A percentile compares a stretch with the other conserved stretches of the same genome.
Evolutionary conservation across 2,329 filamentous ascomycete species (phyloP).

Genomic region (Colletotrichum acutatum): DNA sequence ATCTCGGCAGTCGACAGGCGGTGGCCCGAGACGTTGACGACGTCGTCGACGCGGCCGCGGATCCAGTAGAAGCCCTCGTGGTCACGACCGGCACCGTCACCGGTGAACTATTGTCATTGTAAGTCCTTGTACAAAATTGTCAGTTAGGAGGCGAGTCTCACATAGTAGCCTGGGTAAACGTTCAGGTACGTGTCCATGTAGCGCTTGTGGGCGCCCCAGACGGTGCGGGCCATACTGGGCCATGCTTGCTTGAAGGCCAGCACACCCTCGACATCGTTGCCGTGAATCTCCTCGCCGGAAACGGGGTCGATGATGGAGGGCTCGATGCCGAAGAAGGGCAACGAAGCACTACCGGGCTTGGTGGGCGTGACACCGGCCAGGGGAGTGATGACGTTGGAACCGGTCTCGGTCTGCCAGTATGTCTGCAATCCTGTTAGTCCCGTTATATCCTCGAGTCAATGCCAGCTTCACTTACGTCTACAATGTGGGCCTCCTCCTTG

Average conservation of each 20-base stretch:
- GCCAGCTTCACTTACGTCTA: slow-evolving; percentile 78
- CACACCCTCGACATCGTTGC: slow-evolving; percentile 97
- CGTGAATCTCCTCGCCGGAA: slow-evolving; percentile 90
- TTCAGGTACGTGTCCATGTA: slow-evolving; percentile 99
- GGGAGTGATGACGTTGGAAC: slow-evolving; percentile 94
- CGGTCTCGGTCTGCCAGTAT: slow-evolving; percentile 99
- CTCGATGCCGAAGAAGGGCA: slow-evolving; percentile 98
- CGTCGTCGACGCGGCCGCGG: slow-evolving; percentile 96
- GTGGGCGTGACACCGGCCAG: slow-evolving; percentile 94
- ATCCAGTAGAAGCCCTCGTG: slow-evolving; percentile 99
- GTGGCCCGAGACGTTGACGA: slow-evolving; percentile 97
- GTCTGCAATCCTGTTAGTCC: slow-evolving; percentile 67
- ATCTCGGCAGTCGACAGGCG: slow-evolving; percentile 97
- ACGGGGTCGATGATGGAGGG: slow-evolving; percentile 97
- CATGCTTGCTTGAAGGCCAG: slow-evolving; percentile 97
- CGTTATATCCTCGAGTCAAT: neutral
- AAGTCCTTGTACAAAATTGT: neutral
- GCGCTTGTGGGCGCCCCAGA: slow-evolving; percentile 97
- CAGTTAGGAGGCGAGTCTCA: slow-evolving; percentile 60
- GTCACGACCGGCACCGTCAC: slow-evolving; percentile 94
- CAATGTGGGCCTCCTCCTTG: slow-evolving; percentile 90
- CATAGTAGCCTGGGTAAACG: slow-evolving; percentile 98
- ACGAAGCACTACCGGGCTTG: slow-evolving; percentile 94
- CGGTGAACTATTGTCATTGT: slow-evolving; percentile 73
- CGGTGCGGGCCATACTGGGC: slow-evolving; percentile 98